phyloP scores from a whole-genome alignment of 306 rosid genomes.

The Sphenostylis stenocarpa region DNA sequence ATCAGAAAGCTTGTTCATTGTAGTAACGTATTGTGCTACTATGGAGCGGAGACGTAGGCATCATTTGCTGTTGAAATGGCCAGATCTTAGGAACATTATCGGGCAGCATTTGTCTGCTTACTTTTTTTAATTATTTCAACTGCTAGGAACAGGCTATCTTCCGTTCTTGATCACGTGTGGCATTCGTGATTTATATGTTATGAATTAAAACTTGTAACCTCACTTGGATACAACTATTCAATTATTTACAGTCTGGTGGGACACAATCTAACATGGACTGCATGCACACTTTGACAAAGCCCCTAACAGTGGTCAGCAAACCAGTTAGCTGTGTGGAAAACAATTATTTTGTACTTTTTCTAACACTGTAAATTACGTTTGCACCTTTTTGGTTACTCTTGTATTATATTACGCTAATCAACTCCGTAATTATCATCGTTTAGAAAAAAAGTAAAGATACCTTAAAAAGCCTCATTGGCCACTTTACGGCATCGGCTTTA shows the following conservation, averaged over 20 bases:
- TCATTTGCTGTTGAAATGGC: conserved; percentile 29
- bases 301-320: conserved; percentile 25
- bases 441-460: conserved; percentile 8
- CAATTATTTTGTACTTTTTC: conserved; percentile 4
- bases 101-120: conserved; percentile 28
- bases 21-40: conserved; percentile 4
- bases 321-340: conserved; percentile 17
- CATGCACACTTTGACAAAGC: conserved; percentile 6
- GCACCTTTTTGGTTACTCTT: neutral
- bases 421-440: conserved; percentile 16
- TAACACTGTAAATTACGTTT: neutral
- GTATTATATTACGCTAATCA: conserved; percentile 20
- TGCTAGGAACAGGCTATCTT: neutral
- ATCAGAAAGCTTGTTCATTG: conserved; percentile 29
- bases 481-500: conserved; percentile 35
- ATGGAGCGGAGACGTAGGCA: conserved; percentile 2
- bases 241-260: conserved; percentile 31
- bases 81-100: conserved; percentile 24
- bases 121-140: conserved; percentile 9
- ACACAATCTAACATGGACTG: conserved; percentile 35
- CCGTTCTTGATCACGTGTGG: conserved; percentile 11
- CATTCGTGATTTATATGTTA: neutral
- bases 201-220: conserved; percentile 14
- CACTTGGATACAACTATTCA: conserved; percentile 14
- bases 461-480: conserved; percentile 1